Percentiles rank a stretch among this genome's conserved stretches.
Evolutionary conservation across 2,329 filamentous ascomycete species (phyloP).

Genomic region (Phaeomoniella chlamydospora): DNA sequence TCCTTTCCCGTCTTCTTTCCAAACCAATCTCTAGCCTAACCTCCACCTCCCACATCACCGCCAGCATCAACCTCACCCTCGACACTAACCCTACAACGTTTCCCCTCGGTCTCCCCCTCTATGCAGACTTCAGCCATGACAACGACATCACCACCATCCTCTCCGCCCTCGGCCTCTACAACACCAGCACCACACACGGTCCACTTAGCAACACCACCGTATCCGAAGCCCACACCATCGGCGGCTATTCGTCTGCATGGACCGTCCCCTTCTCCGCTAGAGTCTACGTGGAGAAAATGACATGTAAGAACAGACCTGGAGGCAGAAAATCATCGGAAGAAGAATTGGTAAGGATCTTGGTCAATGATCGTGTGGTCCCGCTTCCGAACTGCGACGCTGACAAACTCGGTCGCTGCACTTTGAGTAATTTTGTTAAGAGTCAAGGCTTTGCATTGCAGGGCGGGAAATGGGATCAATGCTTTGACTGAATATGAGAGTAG

Average conservation of each 20-base stretch:
- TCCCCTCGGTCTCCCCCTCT: slow-evolving; percentile 53
- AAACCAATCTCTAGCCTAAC: slow-evolving; percentile 58
- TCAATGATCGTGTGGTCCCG: slow-evolving; percentile 72
- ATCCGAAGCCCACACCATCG: slow-evolving; percentile 32
- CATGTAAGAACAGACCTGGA: slow-evolving; percentile 33
- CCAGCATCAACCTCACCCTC: slow-evolving; percentile 70
- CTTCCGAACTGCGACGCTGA: slow-evolving; percentile 59
- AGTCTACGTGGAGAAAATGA: slow-evolving; percentile 80
- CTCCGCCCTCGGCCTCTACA: slow-evolving; percentile 65
- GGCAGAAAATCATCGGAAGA: slow-evolving; percentile 24
- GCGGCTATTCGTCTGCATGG: slow-evolving; percentile 64
- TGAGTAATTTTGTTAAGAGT: slow-evolving; percentile 58
- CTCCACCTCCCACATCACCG: slow-evolving; percentile 36
- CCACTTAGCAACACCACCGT: slow-evolving; percentile 35
- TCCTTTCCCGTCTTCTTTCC: slow-evolving; percentile 64
- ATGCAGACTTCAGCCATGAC: slow-evolving; percentile 87
- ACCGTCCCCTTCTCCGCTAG: slow-evolving; percentile 68
- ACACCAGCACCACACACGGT: slow-evolving; percentile 32
- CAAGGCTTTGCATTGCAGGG: slow-evolving; percentile 58
- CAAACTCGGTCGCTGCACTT: slow-evolving; percentile 51
- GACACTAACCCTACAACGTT: slow-evolving; percentile 56
- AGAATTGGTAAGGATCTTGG: slow-evolving; percentile 62
- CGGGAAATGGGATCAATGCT: slow-evolving; percentile 60
- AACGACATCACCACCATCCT: slow-evolving; percentile 71
- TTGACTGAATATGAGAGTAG: slow-evolving; percentile 8